phyloP scores from a whole-genome alignment of 1,284 basidiomycete species.

The Ustilago loliicola region DNA sequence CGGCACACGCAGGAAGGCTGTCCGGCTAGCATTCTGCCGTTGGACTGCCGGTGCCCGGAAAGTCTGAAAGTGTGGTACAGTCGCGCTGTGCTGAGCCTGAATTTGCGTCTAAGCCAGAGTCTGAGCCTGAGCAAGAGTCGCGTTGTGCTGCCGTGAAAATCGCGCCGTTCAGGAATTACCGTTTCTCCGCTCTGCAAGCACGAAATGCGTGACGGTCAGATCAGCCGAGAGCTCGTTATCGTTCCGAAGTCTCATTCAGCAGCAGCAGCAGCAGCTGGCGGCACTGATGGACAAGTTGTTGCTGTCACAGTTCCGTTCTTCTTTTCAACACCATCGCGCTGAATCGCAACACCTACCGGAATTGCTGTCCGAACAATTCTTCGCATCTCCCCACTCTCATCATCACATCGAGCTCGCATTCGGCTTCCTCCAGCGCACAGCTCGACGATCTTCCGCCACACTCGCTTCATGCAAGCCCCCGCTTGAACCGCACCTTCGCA shows the following conservation, averaged over 20 bases:
- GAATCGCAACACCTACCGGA: background rate
- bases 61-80: background rate
- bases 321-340: constrained; percentile 8
- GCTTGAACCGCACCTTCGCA: constrained; percentile 12
- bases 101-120: background rate
- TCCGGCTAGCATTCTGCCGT: constrained; percentile 12
- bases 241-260: background rate
- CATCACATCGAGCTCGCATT: background rate
- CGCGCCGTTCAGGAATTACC: background rate
- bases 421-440: background rate
- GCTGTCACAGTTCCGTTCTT: background rate
- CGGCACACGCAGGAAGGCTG: background rate
- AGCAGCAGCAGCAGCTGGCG: background rate
- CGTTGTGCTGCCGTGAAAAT: background rate
- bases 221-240: constrained; percentile 5
- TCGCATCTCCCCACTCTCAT: background rate
- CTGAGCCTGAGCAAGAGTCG: background rate
- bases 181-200: constrained; percentile 1
- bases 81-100: background rate
- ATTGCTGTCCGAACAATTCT: background rate
- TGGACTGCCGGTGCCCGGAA: constrained; percentile 1
- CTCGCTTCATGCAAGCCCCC: background rate
- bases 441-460: background rate
- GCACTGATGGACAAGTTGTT: constrained; percentile 8
- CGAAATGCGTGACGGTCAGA: constrained; percentile 6